Evolutionary conservation across 2,329 filamentous ascomycete species (phyloP).

Genomic region (Exophiala bonariae): DNA sequence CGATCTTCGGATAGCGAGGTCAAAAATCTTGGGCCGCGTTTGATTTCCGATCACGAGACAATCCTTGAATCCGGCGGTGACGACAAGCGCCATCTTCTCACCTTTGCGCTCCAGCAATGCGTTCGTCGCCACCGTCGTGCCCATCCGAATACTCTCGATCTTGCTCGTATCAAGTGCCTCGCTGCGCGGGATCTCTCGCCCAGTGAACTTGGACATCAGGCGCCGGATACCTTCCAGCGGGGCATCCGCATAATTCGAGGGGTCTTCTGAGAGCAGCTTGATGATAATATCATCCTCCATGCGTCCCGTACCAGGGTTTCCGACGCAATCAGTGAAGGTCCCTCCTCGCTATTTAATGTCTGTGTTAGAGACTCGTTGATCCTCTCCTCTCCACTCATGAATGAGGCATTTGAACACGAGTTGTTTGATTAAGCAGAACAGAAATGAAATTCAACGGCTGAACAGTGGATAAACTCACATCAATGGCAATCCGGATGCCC

Average conservation of each 20-base stretch:
- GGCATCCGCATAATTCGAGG: slow-evolving; percentile 85
- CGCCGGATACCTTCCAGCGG: slow-evolving; percentile 88
- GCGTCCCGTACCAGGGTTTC: slow-evolving; percentile 68
- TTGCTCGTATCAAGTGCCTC: slow-evolving; percentile 75
- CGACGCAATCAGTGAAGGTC: slow-evolving; percentile 91
- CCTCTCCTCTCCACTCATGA: no score
- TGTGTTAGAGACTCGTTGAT: not conserved
- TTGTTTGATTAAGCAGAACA: no score
- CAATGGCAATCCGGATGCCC: slow-evolving; percentile 40
- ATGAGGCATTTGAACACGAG: no score
- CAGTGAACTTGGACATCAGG: slow-evolving; percentile 75
- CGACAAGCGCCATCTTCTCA: slow-evolving; percentile 81
- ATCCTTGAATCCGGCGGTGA: slow-evolving; percentile 85
- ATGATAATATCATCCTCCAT: slow-evolving; percentile 76
- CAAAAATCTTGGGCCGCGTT: slow-evolving; percentile 85
- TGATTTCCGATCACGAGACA: slow-evolving; percentile 90
- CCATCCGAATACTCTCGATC: slow-evolving; percentile 93
- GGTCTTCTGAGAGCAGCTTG: slow-evolving; percentile 87
- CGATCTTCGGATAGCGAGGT: slow-evolving; percentile 81
- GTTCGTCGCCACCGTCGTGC: slow-evolving; percentile 92
- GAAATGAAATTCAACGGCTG: no score
- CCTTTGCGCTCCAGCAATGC: slow-evolving; percentile 87
- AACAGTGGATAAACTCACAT: slow-evolving; percentile 33
- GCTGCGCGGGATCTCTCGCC: slow-evolving; percentile 74
- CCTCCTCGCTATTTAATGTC: slow-evolving; percentile 63